phyloP scores from a whole-genome alignment of 2,329 filamentous ascomycete genomes.

The Eutypa lata region DNA sequence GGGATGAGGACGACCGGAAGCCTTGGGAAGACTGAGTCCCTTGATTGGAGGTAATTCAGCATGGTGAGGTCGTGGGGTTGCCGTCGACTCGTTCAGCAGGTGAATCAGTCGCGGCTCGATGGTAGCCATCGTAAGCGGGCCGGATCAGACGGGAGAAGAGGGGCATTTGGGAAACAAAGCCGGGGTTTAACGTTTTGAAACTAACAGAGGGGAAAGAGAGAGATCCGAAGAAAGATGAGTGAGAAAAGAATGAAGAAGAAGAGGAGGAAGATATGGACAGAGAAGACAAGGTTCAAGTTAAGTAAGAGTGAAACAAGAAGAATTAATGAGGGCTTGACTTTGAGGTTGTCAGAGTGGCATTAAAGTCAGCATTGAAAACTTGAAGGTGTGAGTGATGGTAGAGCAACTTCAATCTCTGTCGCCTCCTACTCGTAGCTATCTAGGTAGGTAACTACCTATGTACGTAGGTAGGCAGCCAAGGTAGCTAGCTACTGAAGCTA shows the following conservation, averaged over 20 bases:
- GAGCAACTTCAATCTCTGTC: not conserved
- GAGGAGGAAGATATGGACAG: constrained; percentile 8
- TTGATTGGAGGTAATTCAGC: constrained; percentile 55
- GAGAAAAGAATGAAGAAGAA: constrained; percentile 7
- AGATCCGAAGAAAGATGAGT: constrained; percentile 10
- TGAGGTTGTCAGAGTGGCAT: not conserved
- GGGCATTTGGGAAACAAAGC: constrained; percentile 29
- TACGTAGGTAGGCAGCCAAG: not conserved
- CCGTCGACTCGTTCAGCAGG: constrained; percentile 56
- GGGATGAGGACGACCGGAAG: constrained; percentile 39
- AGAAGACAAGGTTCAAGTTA: constrained; percentile 3
- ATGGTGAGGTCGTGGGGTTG: constrained; percentile 43
- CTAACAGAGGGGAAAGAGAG: constrained; percentile 8
- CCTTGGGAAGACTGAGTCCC: constrained; percentile 40
- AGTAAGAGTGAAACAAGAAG: constrained; percentile 3
- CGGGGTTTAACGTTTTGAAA: constrained; percentile 11
- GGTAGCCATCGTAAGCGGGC: constrained; percentile 54
- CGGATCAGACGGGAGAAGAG: constrained; percentile 23
- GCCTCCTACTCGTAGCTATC: no score
- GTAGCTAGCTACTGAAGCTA: no score
- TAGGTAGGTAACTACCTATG: no score
- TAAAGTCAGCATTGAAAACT: not conserved
- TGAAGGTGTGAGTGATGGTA: no score
- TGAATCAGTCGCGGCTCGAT: constrained; percentile 67
- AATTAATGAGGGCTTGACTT: not conserved